Percentiles rank a stretch among this genome's conserved stretches.
Conservation (phyloP, 352 stramenopile genomes). For the Elongisporangium prolatum region DNA sequence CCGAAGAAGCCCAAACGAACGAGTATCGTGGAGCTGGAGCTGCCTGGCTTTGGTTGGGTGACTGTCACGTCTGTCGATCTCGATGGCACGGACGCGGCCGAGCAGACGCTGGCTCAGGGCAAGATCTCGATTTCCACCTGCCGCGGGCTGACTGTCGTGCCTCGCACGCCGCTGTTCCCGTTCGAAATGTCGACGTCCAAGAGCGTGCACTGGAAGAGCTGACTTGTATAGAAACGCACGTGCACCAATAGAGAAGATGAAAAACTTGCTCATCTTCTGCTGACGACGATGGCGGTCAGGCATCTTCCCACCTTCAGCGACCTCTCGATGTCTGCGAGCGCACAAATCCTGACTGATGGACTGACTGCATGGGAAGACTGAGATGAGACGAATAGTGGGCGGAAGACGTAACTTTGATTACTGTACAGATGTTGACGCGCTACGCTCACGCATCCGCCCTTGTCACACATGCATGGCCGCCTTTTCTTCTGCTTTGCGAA, state of each 20-base stretch:
- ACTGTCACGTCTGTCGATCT: slow-evolving; percentile 74
- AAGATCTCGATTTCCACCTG: slow-evolving; percentile 67
- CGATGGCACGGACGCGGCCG: slow-evolving; percentile 60
- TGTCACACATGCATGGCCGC: neutral
- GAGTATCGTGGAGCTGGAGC: slow-evolving; percentile 68
- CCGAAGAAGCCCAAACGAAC: slow-evolving; percentile 75
- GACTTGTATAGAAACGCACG: neutral
- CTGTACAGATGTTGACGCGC: neutral
- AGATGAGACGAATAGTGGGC: neutral
- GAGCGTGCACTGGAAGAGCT: slow-evolving; percentile 71
- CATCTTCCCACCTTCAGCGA: neutral
- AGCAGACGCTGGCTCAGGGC: slow-evolving; percentile 53
- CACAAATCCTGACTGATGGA: neutral
- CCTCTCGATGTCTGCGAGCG: neutral
- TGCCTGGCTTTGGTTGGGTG: slow-evolving; percentile 80
- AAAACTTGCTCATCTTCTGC: neutral
- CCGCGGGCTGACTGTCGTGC: slow-evolving; percentile 47
- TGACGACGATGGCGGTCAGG: neutral
- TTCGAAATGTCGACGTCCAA: slow-evolving; percentile 80
- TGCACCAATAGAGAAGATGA: neutral
- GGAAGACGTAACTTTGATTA: neutral
- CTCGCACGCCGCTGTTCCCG: slow-evolving; percentile 65
- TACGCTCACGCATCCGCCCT: neutral
- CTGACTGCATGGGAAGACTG: neutral
- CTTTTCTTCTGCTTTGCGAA: neutral